Evolutionary conservation across 2,329 filamentous ascomycete genomes (phyloP).

Genomic region (Achaetomium macrosporum): DNA sequence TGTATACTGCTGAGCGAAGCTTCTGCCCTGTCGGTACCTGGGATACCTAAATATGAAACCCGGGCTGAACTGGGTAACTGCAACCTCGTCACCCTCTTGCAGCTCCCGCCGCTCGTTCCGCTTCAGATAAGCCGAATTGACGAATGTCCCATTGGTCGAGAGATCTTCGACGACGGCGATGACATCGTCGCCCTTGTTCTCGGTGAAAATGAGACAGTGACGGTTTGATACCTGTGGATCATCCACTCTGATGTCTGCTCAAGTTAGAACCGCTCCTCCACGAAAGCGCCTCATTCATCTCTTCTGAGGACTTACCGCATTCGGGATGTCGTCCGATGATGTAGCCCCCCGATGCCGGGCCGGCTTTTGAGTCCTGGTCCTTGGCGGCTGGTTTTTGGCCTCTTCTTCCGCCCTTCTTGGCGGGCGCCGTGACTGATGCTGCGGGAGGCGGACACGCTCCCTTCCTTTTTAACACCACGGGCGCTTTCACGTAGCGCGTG

Average conservation of each 20-base stretch:
- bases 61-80: slow-evolving; percentile 62
- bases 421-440: slow-evolving; percentile 29
- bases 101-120: slow-evolving; percentile 88
- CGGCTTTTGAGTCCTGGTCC: slow-evolving; percentile 55
- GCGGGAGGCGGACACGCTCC: slow-evolving; percentile 60
- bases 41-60: slow-evolving; percentile 92
- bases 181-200: slow-evolving; percentile 36
- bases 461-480: slow-evolving; percentile 66
- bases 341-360: slow-evolving; percentile 71
- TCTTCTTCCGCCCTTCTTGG: slow-evolving; percentile 34
- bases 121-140: slow-evolving; percentile 86
- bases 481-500: slow-evolving; percentile 60
- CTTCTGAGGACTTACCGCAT: slow-evolving; percentile 60
- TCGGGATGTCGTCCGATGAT: slow-evolving; percentile 89
- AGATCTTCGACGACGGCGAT: slow-evolving; percentile 83
- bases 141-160: slow-evolving; percentile 92
- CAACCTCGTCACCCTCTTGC: slow-evolving; percentile 84
- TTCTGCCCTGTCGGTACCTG: slow-evolving; percentile 63
- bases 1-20: slow-evolving; percentile 80
- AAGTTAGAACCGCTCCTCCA: slow-evolving; percentile 18
- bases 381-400: slow-evolving; percentile 42
- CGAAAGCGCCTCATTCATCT: neutral
- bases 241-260: slow-evolving; percentile 62
- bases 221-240: slow-evolving; percentile 83
- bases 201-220: slow-evolving; percentile 50